Conservation (phyloP, 768 basidiomycete genomes). For the Xerocomellus dryophilus region DNA sequence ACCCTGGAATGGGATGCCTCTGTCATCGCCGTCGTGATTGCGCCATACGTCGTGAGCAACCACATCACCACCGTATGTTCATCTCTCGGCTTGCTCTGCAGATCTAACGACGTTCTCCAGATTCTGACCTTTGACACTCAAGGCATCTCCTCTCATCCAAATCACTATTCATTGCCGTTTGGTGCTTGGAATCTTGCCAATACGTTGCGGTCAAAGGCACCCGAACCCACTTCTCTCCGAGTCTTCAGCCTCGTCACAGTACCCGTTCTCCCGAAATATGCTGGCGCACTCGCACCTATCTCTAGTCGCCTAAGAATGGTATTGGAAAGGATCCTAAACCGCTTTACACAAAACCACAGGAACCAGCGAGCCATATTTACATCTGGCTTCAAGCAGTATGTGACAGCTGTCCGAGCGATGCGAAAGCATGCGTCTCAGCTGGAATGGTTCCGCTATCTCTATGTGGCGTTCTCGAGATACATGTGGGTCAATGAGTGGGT, state of each 20-base stretch:
- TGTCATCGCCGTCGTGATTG: conserved; percentile 56
- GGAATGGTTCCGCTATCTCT: conserved; percentile 88
- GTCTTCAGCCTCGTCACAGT: conserved; percentile 63
- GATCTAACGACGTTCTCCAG: conserved; percentile 37
- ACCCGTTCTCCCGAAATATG: conserved; percentile 58
- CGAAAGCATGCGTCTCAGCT: conserved; percentile 69
- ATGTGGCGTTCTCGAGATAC: conserved; percentile 75
- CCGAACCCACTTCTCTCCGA: conserved; percentile 29
- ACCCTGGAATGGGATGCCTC: conserved; percentile 59
- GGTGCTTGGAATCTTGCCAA: conserved; percentile 49
- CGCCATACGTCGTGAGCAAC: conserved; percentile 54
- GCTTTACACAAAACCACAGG: background rate
- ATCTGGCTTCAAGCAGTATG: conserved; percentile 55
- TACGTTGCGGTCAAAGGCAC: conserved; percentile 29
- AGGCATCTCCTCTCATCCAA: conserved; percentile 84
- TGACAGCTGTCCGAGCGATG: conserved; percentile 65
- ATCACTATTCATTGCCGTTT: conserved; percentile 69
- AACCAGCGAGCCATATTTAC: conserved; percentile 42
- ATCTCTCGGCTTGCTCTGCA: background rate
- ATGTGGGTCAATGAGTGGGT: conserved; percentile 93
- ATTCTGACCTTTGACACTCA: conserved; percentile 79
- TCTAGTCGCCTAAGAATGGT: conserved; percentile 47
- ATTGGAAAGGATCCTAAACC: conserved; percentile 4
- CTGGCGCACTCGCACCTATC: conserved; percentile 49
- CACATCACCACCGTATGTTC: conserved; percentile 60